Base-by-base conservation (phyloP, 116 monocot species). In the Trichopus zeylanicus region DNA sequence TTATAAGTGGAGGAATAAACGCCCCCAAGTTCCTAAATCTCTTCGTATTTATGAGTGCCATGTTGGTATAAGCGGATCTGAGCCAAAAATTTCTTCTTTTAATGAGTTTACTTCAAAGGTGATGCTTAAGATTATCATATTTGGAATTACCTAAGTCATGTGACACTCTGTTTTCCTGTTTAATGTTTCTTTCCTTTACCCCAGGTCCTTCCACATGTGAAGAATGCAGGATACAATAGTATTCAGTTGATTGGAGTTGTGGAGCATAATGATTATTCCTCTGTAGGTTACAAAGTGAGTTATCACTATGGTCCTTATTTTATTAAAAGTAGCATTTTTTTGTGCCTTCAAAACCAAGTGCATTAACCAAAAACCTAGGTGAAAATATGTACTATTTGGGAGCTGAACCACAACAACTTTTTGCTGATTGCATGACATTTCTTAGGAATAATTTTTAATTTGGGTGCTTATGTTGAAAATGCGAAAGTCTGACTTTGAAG, bases 21-120 rank as follows among this genome's bases (percentile, higher is more conserved):
- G 73, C 3, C 98, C 92, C n/a, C 63, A 70, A 74, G 59, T 74
- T 54, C 85, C 82, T 51, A 74, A 64, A 65, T 80, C 98, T 33
- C 88, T 99, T 64, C 90, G 85, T 23, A 76, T 99, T 64, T 99
- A 99, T 61, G 92, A 99, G 46, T 99, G 98, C 42, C 98, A 99
- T 75, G 67, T 99, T 75, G 98, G 98, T 57, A 83, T 99, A 53
- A 88, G 92, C 70, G 98, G 98, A 56, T 55, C 67, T 32, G 85
- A 92, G 71, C 70, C 69, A 56, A 85, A 80, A 68, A 70, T 99
- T 60, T 82, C 98, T 46, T 91, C 92, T 52, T 99, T 91, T 46
- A 75, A 72, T 62, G 98, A 91, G 51, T 99, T 99, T 67, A 78
- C 73, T 64, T 55, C 69, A 38, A 88, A 91, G 57, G 98, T 91